Conservation (phyloP, 352 stramenopile species). For the Globisporangium ultimum region DNA sequence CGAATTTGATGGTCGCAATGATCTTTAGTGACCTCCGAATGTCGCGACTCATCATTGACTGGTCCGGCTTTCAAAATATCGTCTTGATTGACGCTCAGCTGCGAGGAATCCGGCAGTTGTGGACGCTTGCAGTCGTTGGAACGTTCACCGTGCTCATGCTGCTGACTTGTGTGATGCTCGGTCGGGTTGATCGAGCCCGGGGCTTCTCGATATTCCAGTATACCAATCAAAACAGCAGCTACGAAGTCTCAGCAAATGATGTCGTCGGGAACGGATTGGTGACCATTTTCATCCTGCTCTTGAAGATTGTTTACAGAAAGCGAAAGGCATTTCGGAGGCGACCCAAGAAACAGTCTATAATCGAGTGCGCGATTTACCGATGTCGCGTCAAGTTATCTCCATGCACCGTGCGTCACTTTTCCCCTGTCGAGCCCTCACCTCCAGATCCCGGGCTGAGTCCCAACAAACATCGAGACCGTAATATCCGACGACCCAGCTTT, state of each 20-base stretch:
- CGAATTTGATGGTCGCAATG: constrained; percentile 20
- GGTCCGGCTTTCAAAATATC: constrained; percentile 27
- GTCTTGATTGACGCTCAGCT: constrained; percentile 29
- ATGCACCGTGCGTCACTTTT: background rate
- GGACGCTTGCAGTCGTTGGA: constrained; percentile 7
- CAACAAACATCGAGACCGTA: background rate
- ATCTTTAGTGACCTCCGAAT: constrained; percentile 27
- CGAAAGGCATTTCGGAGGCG: constrained; percentile 13
- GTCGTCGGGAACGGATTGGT: constrained; percentile 23
- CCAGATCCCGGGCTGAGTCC: background rate
- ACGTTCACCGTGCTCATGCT: constrained; percentile 18
- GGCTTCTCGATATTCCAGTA: constrained; percentile 19
- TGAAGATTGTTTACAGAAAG: constrained; percentile 27
- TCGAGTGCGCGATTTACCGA: constrained; percentile 23
- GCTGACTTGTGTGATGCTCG: constrained; percentile 21
- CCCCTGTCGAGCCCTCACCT: background rate
- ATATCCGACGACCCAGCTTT: constrained; percentile 10
- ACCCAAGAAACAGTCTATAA: constrained; percentile 3
- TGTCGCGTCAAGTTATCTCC: constrained; percentile 9
- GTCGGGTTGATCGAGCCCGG: constrained; percentile 13
- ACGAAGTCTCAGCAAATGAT: constrained; percentile 17
- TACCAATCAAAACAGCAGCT: constrained; percentile 10
- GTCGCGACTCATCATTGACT: constrained; percentile 22
- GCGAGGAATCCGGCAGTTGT: constrained; percentile 18
- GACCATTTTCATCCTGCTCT: constrained; percentile 21